Percentiles rank a stretch among this genome's conserved stretches.
Evolutionary conservation across 768 basidiomycete species (phyloP).

Genomic region (Boletus speciosus): DNA sequence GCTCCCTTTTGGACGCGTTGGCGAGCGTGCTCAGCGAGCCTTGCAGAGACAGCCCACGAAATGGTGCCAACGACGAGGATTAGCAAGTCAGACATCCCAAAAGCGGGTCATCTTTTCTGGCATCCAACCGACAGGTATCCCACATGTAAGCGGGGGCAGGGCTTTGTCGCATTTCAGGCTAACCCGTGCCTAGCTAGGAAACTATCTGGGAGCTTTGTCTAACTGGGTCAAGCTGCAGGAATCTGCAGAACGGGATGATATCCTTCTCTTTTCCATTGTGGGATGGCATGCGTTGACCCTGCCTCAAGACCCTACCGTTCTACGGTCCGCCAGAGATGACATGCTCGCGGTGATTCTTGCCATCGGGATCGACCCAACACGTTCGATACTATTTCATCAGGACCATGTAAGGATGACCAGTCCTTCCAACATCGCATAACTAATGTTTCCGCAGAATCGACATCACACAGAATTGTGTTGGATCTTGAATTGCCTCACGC

Average conservation of each 20-base stretch:
- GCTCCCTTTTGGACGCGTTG: slow-evolving; percentile 12
- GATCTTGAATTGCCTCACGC: slow-evolving; percentile 83
- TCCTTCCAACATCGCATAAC: background rate
- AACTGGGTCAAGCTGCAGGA: slow-evolving; percentile 87
- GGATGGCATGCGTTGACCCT: slow-evolving; percentile 94
- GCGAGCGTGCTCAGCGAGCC: background rate
- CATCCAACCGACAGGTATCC: slow-evolving; percentile 90
- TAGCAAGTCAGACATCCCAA: slow-evolving; percentile 4
- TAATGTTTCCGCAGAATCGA: slow-evolving; percentile 52
- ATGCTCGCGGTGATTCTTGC: slow-evolving; percentile 84
- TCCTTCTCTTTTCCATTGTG: slow-evolving; percentile 81
- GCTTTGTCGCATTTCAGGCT: background rate
- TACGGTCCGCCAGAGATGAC: slow-evolving; percentile 62
- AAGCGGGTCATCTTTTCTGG: slow-evolving; percentile 73
- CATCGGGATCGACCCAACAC: slow-evolving; percentile 75
- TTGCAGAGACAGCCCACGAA: background rate
- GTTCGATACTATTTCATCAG: slow-evolving; percentile 79
- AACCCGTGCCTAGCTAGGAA: slow-evolving; percentile 64
- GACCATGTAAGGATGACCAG: slow-evolving; percentile 63
- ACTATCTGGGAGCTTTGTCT: slow-evolving; percentile 85
- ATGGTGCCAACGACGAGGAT: slow-evolving; percentile 5
- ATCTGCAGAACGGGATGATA: slow-evolving; percentile 52
- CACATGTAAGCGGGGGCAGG: slow-evolving; percentile 57
- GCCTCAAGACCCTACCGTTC: slow-evolving; percentile 71
- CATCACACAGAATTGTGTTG: slow-evolving; percentile 86